Evolutionary conservation across 2,329 filamentous ascomycete species (phyloP).

Genomic region (Pyrenochaeta sp.): DNA sequence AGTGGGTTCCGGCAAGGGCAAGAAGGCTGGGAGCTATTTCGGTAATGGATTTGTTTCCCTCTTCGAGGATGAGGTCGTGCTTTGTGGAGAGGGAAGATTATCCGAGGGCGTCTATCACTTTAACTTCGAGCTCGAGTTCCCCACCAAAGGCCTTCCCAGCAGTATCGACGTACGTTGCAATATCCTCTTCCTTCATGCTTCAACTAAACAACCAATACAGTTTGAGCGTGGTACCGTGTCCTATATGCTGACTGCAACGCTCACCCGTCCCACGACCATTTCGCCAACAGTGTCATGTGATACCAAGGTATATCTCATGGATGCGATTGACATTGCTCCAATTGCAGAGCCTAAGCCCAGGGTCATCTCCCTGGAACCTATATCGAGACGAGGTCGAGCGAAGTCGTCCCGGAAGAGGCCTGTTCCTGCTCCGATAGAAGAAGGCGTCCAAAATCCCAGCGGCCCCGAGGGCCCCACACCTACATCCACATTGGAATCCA

Average conservation of each 20-base stretch:
- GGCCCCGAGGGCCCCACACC: constrained; percentile 28
- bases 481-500: constrained; percentile 28
- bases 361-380: constrained; percentile 85
- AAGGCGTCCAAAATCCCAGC: constrained; percentile 18
- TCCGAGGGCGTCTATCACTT: constrained; percentile 80
- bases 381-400: constrained; percentile 73
- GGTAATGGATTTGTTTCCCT: constrained; percentile 81
- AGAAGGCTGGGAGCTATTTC: constrained; percentile 64
- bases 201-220: constrained; percentile 57
- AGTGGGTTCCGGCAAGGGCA: constrained; percentile 63
- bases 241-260: constrained; percentile 87
- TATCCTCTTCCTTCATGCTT: constrained; percentile 7
- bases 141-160: constrained; percentile 75
- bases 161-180: constrained; percentile 82
- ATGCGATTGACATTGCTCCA: constrained; percentile 83
- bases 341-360: constrained; percentile 77
- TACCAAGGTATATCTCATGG: constrained; percentile 78
- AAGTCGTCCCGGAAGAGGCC: constrained; percentile 54
- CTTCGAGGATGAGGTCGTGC: constrained; percentile 81
- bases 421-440: constrained; percentile 18
- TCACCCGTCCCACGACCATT: constrained; percentile 89
- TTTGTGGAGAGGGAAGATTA: constrained; percentile 79
- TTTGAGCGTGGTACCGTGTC: constrained; percentile 94
- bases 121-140: constrained; percentile 76
- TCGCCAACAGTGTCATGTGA: constrained; percentile 81